Base-by-base conservation (phyloP, 768 basidiomycete species). In the Ramaria sp. region DNA sequence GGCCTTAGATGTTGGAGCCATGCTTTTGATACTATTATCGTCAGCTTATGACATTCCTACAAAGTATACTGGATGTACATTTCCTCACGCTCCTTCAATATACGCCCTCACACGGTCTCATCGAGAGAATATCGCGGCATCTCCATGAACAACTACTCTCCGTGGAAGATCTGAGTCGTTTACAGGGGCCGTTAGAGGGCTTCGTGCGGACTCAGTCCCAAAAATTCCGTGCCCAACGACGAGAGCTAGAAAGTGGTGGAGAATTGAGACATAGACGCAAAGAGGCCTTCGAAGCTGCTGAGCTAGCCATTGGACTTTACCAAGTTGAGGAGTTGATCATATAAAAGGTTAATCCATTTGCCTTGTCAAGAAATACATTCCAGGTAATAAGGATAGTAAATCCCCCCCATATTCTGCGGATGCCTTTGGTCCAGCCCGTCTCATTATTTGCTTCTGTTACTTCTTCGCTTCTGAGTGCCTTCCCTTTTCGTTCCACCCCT, bases 301-400 rank as follows among this genome's bases (percentile, higher is more conserved):
- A 69, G 28, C 70, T 79, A 52, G 73, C 71, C 32, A 71, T 87
- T 52, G 83, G 84, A 20, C 60, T 80, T 59, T 88, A 89, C 66
- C 81, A 78, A 65, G 62, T 89, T 57, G 87, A 89, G 60, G 83
- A 87, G 61, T 70, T 90, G 59, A 68, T 75, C 32, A 65, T 86
- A 56, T 85, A 69, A n/a, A 25, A 43, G 13, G 32, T 34, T 34
- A 34, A 8, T 34, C 13, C 32, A 9, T 13, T 3, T 34, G 3
- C 9, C 8, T 34, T 13, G 32, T 34, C 2, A 34, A 10, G 32
- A 34, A 13, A 9, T 34, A 43, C 42, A 43, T 43, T n/a, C n/a
- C n/a, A n/a, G n/a, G 42, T 43, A 43, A 43, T 34, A 34, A 34
- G 8, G 32, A 34, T 34, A 34, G 13, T 9, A 34, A 34, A 34